A percentile compares a stretch with the other conserved stretches of the same genome.
Evolutionary conservation across 2,329 filamentous ascomycete genomes (phyloP).

Genomic region (Diaporthe caulivora): DNA sequence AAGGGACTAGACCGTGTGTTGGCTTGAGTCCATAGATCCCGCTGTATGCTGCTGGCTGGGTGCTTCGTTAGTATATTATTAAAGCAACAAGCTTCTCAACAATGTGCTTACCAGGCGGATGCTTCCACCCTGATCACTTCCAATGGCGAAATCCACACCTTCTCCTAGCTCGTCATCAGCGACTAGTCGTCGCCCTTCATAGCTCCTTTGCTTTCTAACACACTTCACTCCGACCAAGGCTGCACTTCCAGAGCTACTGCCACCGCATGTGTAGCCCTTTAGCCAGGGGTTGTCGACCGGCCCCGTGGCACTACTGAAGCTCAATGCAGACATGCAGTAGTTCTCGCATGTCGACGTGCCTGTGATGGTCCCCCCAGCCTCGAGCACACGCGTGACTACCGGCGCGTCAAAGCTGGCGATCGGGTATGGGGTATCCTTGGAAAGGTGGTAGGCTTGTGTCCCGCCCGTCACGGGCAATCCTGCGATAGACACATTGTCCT

Average conservation of each 20-base stretch:
- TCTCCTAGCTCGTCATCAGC: constrained; percentile 42
- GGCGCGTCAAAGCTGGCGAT: constrained; percentile 40
- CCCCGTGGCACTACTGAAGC: constrained; percentile 41
- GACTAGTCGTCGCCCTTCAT: constrained; percentile 25
- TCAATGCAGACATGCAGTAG: constrained; percentile 41
- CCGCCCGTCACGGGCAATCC: constrained; percentile 41
- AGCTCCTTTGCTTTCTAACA: constrained; percentile 36
- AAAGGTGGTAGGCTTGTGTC: constrained; percentile 38
- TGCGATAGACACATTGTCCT: constrained; percentile 42
- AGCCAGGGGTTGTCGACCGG: constrained; percentile 42
- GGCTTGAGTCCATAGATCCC: constrained; percentile 61
- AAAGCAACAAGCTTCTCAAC: neutral
- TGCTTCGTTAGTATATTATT: neutral
- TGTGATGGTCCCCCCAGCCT: constrained; percentile 39
- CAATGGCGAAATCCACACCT: constrained; percentile 51
- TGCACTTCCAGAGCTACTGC: constrained; percentile 51
- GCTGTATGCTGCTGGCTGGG: constrained; percentile 52
- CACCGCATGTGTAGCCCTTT: constrained; percentile 39
- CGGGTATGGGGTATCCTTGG: constrained; percentile 36
- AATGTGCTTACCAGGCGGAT: constrained; percentile 47
- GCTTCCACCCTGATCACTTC: constrained; percentile 54
- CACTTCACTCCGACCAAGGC: constrained; percentile 46
- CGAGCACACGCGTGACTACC: constrained; percentile 39
- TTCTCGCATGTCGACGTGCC: constrained; percentile 43
- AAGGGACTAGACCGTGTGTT: constrained; percentile 62